These are phyloP conservation scores for Venturia effusa DNA, from an alignment of 2,329 filamentous ascomycete genomes.

Conservation along the genomic window DNA sequence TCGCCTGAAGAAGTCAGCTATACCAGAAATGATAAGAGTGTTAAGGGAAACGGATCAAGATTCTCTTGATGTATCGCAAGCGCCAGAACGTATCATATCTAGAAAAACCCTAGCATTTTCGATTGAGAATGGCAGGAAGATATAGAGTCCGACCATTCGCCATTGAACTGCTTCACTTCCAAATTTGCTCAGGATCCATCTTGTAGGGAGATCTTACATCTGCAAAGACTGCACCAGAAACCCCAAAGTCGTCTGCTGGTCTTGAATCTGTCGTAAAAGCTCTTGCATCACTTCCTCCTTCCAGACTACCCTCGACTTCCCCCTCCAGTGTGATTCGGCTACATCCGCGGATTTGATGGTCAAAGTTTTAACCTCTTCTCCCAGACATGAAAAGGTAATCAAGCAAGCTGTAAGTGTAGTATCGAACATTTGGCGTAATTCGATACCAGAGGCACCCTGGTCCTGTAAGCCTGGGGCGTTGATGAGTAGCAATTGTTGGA, in stretches of 20 bases:
- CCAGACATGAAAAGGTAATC: slow-evolving; percentile 8
- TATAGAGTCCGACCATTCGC: background rate
- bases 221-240: slow-evolving; percentile 7
- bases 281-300: slow-evolving; percentile 6
- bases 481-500: slow-evolving; percentile 7
- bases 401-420: slow-evolving; percentile 3
- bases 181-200: background rate
- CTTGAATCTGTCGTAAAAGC: slow-evolving; percentile 2
- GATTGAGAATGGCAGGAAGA: background rate
- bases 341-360: background rate
- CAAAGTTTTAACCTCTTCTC: slow-evolving; percentile 6
- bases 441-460: background rate
- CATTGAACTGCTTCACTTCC: background rate
- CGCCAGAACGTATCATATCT: background rate
- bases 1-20: background rate
- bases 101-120: background rate
- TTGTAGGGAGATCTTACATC: background rate
- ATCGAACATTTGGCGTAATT: slow-evolving; percentile 7
- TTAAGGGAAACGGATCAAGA: too few relatives aligned
- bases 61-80: background rate
- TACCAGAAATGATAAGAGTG: background rate
- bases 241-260: slow-evolving; percentile 8
- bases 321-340: background rate
- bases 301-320: background rate
- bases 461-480: slow-evolving; percentile 4